Conservation (phyloP, 805 yeast species). For the Barnettozyma vustinii region DNA sequence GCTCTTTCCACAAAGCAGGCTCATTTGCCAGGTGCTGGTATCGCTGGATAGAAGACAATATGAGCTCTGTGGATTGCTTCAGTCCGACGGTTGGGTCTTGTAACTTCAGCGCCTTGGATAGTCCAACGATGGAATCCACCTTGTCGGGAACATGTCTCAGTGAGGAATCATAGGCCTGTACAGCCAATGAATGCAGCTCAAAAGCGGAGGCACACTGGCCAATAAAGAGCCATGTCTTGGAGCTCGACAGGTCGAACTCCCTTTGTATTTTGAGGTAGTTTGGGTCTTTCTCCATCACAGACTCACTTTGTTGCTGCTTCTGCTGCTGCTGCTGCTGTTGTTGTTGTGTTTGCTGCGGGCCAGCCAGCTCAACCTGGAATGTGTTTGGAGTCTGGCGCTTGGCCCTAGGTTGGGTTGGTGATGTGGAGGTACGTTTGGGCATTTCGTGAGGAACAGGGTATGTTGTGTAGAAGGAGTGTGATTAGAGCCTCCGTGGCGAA, state of each 20-base stretch:
- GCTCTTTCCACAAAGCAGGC: conserved; percentile 39
- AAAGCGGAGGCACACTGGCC: conserved; percentile 22
- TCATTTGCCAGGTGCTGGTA: conserved; percentile 36
- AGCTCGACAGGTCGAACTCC: conserved; percentile 12
- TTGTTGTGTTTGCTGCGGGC: neutral
- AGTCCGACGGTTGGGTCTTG: conserved; percentile 11
- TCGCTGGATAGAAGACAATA: conserved; percentile 18
- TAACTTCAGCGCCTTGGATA: conserved; percentile 14
- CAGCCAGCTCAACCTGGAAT: conserved; percentile 1
- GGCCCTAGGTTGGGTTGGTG: conserved; percentile 12
- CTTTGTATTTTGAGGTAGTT: conserved; percentile 2
- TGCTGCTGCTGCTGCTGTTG: neutral
- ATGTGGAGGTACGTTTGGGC: conserved; percentile 18
- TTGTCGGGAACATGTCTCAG: conserved; percentile 22
- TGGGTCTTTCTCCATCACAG: neutral
- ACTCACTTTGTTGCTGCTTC: neutral
- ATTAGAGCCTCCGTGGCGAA: neutral
- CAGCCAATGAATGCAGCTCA: conserved; percentile 15
- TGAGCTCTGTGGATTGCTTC: conserved; percentile 19
- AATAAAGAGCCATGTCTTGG: conserved; percentile 21
- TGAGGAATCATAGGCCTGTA: conserved; percentile 20
- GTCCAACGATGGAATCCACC: conserved; percentile 15
- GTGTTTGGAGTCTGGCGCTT: conserved; percentile 15
- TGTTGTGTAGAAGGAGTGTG: neutral
- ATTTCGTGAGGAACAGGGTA: neutral